A percentile compares a stretch with the other conserved stretches of the same genome.
phyloP scores from a whole-genome alignment of 139 green algal genomes.

The Chlamydomonas sp. region DNA sequence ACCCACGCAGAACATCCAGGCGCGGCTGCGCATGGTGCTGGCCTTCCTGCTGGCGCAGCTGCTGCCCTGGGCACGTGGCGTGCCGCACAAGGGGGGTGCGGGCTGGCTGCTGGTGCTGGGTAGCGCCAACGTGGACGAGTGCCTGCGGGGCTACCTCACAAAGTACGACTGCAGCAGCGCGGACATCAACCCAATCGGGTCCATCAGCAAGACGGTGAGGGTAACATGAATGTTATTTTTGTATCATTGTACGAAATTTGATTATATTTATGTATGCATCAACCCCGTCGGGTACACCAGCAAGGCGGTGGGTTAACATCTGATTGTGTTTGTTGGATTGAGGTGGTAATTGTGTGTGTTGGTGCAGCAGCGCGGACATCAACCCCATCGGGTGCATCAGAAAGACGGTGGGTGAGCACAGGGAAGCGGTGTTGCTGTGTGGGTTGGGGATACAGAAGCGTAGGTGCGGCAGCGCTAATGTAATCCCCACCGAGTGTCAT shows the following conservation, averaged over 20 bases:
- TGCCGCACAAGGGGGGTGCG: neutral
- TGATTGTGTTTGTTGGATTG: too few species aligned
- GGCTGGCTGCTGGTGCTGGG: constrained; percentile 97
- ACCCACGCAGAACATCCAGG: constrained; percentile 69
- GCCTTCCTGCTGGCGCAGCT: constrained; percentile 94
- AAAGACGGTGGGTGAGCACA: constrained; percentile 57
- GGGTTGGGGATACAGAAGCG: neutral
- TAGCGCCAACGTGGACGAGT: constrained; percentile 97
- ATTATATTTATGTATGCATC: too few species aligned
- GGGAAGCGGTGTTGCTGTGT: neutral
- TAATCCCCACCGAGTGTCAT: neutral
- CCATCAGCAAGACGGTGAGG: constrained; percentile 76
- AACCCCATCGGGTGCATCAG: constrained; percentile 95
- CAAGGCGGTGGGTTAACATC: too few species aligned
- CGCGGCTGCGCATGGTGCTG: constrained; percentile 95
- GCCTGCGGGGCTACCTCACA: constrained; percentile 79
- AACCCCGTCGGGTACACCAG: too few species aligned
- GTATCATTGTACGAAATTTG: too few species aligned
- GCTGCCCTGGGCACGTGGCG: constrained; percentile 72
- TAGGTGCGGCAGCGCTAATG: neutral
- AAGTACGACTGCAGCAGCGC: constrained; percentile 96
- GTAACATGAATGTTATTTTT: too few species aligned
- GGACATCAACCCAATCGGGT: constrained; percentile 98
- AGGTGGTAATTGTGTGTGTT: too few species aligned
- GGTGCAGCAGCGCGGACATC: constrained; percentile 94